These are phyloP conservation scores for Hamamelis virginiana DNA, from an alignment of 164 flowering plant species.

Conservation along the genomic window DNA sequence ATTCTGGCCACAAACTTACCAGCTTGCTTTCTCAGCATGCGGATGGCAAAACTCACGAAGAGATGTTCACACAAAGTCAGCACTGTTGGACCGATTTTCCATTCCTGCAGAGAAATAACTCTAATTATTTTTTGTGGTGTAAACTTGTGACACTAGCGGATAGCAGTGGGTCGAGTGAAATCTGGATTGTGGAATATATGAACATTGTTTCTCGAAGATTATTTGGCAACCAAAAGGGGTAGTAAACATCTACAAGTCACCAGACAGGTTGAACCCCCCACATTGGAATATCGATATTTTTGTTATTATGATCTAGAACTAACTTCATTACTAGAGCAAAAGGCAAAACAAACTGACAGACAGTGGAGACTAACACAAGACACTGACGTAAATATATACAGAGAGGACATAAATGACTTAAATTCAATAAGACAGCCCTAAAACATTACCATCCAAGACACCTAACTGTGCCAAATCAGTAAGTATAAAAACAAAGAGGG, in stretches of 20 bases:
- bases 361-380: too few species aligned
- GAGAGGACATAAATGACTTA: too few species aligned
- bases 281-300: too few species aligned
- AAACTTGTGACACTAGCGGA: neutral
- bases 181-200: neutral
- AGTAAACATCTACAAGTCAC: neutral
- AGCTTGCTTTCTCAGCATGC: conserved; percentile 65
- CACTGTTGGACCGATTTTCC: conserved; percentile 85
- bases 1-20: conserved; percentile 30
- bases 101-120: conserved; percentile 51
- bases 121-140: neutral
- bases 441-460: too few species aligned
- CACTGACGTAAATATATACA: too few species aligned
- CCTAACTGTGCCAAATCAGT: too few species aligned
- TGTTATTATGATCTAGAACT: too few species aligned
- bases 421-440: too few species aligned
- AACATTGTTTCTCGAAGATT: neutral
- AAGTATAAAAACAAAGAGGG: too few species aligned
- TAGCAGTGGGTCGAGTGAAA: neutral
- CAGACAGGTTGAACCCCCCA: neutral
- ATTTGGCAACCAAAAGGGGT: neutral
- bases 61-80: conserved; percentile 85
- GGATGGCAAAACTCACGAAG: conserved; percentile 80
- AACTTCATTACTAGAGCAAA: too few species aligned
- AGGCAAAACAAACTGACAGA: too few species aligned